phyloP scores from a whole-genome alignment of 2,329 filamentous ascomycete genomes.

The Eurotiales sp. region DNA sequence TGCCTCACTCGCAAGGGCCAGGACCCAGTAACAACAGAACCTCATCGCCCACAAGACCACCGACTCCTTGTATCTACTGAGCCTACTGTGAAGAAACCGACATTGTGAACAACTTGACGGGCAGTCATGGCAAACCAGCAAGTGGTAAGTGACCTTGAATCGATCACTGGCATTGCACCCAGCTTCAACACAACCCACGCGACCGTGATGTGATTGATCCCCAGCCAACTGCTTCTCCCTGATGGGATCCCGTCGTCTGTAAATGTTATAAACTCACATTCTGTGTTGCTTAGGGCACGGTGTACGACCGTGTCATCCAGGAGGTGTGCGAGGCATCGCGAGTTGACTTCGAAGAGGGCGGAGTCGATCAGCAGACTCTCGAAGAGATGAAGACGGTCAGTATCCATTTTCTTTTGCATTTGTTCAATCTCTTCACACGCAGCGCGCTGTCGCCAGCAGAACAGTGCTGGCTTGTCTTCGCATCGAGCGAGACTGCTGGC shows the following conservation, averaged over 20 bases:
- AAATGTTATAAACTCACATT: slow-evolving; percentile 24
- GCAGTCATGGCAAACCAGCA: slow-evolving; percentile 46
- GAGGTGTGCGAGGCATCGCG: slow-evolving; percentile 87
- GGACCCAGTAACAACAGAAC: neutral
- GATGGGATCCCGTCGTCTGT: neutral
- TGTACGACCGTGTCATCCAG: slow-evolving; percentile 89
- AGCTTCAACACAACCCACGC: neutral
- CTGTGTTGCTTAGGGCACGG: slow-evolving; percentile 55
- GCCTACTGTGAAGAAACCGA: neutral
- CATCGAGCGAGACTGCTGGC: neutral
- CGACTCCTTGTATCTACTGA: neutral
- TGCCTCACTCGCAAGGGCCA: neutral
- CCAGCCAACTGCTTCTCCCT: slow-evolving; percentile 7
- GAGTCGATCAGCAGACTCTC: slow-evolving; percentile 81
- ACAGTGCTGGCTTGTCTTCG: neutral
- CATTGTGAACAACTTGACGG: neutral
- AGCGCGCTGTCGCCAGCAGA: neutral
- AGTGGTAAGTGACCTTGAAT: slow-evolving; percentile 43
- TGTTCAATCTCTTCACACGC: neutral
- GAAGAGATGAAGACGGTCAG: slow-evolving; percentile 85
- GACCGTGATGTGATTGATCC: neutral
- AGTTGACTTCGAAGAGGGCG: slow-evolving; percentile 95
- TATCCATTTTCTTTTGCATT: slow-evolving; percentile 19
- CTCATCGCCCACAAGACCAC: no score
- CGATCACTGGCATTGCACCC: slow-evolving; percentile 17